Evolutionary conservation across 306 rosid genomes (phyloP).

Genomic region (Hylodesmum podocarpum): DNA sequence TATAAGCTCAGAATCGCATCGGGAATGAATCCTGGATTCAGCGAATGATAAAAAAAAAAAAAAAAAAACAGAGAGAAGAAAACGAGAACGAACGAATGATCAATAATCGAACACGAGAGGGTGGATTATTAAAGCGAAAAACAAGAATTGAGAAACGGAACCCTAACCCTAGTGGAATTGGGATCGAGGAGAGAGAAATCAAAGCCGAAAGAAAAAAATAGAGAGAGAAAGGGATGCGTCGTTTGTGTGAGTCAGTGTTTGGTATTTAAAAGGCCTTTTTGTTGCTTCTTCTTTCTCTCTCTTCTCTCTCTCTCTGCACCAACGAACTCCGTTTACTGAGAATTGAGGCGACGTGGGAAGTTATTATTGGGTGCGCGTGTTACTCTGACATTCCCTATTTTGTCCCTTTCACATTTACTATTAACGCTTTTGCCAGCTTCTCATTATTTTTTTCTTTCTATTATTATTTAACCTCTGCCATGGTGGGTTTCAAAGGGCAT

Average conservation of each 20-base stretch:
- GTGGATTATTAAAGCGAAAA: constrained; percentile 4
- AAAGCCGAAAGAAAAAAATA: constrained; percentile 17
- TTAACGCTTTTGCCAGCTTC: constrained; percentile 34
- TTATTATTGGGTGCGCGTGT: constrained; percentile 29
- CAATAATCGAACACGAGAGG: neutral
- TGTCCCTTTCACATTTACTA: constrained; percentile 26
- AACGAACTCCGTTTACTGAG: constrained; percentile 47
- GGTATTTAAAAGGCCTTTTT: constrained; percentile 41
- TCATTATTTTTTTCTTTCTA: neutral
- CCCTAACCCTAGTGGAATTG: constrained; percentile 64
- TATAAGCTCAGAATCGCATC: constrained; percentile 59
- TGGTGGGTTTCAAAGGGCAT: too few relatives aligned
- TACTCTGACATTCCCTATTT: constrained; percentile 31
- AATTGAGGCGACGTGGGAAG: constrained; percentile 52
- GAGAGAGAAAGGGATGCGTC: constrained; percentile 40
- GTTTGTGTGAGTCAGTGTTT: constrained; percentile 31
- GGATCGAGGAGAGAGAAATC: constrained; percentile 57
- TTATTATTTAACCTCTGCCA: too few relatives aligned
- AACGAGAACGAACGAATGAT: neutral
- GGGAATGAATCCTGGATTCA: constrained; percentile 34
- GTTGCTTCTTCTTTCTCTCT: constrained; percentile 22
- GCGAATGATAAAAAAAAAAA: neutral
- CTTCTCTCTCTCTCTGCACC: constrained; percentile 41
- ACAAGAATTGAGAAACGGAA: constrained; percentile 22
- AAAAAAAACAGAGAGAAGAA: neutral